Conservation (phyloP, 192 early-diverging fungal species). For the Thamnidium elegans region DNA sequence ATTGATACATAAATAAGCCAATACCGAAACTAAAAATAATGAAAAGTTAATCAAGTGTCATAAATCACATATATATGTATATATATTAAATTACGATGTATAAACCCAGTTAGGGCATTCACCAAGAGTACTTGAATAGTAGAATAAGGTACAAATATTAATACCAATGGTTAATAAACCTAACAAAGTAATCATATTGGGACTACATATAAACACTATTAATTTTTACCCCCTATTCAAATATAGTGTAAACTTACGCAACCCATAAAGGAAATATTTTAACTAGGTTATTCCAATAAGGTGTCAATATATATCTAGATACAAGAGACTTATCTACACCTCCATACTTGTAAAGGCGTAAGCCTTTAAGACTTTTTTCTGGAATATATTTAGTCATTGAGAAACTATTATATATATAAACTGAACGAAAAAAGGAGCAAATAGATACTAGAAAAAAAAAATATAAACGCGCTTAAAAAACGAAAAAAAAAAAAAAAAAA, state of each 20-base stretch:
- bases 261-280: slow-evolving; percentile 89
- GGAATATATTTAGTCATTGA: slow-evolving; percentile 56
- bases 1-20: slow-evolving; percentile 86
- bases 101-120: slow-evolving; percentile 82
- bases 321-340: slow-evolving; percentile 81
- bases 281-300: slow-evolving; percentile 90
- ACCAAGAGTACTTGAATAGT: slow-evolving; percentile 71
- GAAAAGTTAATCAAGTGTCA: neutral
- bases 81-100: slow-evolving; percentile 50
- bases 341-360: slow-evolving; percentile 77
- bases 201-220: slow-evolving; percentile 37
- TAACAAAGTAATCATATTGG: slow-evolving; percentile 88
- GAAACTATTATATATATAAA: slow-evolving; percentile 7
- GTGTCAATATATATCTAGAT: slow-evolving; percentile 75
- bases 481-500: too few relatives aligned
- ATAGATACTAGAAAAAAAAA: slow-evolving; percentile 1
- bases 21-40: slow-evolving; percentile 50
- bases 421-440: neutral
- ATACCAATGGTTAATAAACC: slow-evolving; percentile 78
- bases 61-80: neutral
- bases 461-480: neutral
- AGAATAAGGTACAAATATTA: slow-evolving; percentile 69
- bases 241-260: slow-evolving; percentile 65
- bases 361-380: slow-evolving; percentile 63
- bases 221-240: neutral